Conservation (phyloP, 1,284 basidiomycete genomes). For the Rhodotorula sp. region DNA sequence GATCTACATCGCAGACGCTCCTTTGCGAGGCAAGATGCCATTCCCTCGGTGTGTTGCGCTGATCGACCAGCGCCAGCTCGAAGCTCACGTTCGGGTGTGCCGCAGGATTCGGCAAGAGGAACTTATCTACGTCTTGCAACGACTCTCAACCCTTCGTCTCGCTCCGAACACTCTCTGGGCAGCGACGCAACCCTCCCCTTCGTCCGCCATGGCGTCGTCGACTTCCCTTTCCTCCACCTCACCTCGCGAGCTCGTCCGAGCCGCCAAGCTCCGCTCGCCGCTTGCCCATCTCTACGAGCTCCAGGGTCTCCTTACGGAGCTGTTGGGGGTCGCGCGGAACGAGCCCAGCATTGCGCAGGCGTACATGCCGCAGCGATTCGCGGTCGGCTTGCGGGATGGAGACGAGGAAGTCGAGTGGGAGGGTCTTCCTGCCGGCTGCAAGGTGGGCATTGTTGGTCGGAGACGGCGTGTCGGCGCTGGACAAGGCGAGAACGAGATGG, state of each 20-base stretch:
- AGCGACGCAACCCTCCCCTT: constrained; percentile 59
- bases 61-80: too few relatives aligned
- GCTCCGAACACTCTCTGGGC: constrained; percentile 74
- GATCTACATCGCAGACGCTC: constrained; percentile 76
- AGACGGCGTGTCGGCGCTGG: too few relatives aligned
- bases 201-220: not conserved
- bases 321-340: constrained; percentile 47
- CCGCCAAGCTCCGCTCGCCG: constrained; percentile 67
- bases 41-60: constrained; percentile 65
- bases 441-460: too few relatives aligned
- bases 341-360: constrained; percentile 16
- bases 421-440: too few relatives aligned
- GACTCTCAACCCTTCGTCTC: constrained; percentile 66
- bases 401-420: too few relatives aligned
- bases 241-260: constrained; percentile 60
- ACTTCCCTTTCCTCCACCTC: constrained; percentile 52
- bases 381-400: not conserved
- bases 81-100: not conserved
- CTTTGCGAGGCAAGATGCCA: constrained; percentile 74
- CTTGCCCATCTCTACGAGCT: constrained; percentile 81
- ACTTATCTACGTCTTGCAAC: constrained; percentile 74
- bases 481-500: too few relatives aligned
- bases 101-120: constrained; percentile 82
- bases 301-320: constrained; percentile 72
- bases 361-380: constrained; percentile 15